Conservation (phyloP, 1,284 basidiomycete genomes). For the Ustilago lituana region DNA sequence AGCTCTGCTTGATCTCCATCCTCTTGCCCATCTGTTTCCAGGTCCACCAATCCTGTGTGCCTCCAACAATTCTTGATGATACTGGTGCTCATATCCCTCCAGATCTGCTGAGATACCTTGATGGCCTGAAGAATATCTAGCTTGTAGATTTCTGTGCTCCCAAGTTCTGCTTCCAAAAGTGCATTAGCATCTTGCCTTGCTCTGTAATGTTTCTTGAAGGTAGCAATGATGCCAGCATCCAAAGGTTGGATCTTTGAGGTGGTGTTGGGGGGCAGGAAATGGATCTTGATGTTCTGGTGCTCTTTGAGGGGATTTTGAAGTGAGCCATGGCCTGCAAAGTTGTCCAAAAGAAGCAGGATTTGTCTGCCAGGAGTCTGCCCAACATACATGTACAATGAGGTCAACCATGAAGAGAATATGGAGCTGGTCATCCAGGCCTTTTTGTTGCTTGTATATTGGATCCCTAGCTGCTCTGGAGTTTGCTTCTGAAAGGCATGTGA, state of each 20-base stretch:
- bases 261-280: background rate
- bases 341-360: background rate
- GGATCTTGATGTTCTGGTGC: slow-evolving; percentile 1
- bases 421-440: no score
- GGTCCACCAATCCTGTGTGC: no score
- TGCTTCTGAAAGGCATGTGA: no score
- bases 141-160: background rate
- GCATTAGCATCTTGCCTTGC: background rate
- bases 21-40: no score
- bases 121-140: background rate
- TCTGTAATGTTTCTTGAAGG: no score
- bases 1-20: no score
- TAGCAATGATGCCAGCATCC: background rate
- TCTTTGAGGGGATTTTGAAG: background rate
- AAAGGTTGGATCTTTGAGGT: background rate
- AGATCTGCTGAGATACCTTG: no score
- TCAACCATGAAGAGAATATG: background rate
- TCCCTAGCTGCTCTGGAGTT: no score
- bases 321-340: background rate
- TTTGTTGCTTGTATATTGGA: no score
- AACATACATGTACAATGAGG: background rate
- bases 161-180: slow-evolving; percentile 1
- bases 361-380: background rate
- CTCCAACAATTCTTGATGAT: no score
- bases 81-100: no score